Evolutionary conservation across 345 rosid genomes (phyloP).

Genomic region (Erysimum cheiranthoides): DNA sequence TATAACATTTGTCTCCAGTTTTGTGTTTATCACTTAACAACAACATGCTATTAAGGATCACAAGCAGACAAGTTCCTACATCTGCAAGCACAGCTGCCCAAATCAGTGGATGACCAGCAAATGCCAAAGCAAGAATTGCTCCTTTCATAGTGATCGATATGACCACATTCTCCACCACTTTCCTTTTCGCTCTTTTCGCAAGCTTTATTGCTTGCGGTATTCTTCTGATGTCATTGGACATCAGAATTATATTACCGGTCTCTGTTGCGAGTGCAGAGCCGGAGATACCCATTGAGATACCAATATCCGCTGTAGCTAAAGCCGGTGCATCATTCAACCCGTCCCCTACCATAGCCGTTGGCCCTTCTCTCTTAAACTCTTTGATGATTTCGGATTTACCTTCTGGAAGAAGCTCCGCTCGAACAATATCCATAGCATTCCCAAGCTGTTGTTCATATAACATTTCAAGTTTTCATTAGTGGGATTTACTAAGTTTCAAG

Average conservation of each 20-base stretch:
- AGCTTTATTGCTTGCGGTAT: constrained; percentile 71
- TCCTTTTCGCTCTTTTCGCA: constrained; percentile 62
- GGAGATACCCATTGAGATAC: constrained; percentile 91
- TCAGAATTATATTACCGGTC: constrained; percentile 76
- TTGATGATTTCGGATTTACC: constrained; percentile 65
- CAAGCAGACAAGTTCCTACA: constrained; percentile 86
- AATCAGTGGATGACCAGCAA: constrained; percentile 81
- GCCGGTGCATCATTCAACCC: constrained; percentile 97
- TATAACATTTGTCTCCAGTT: constrained; percentile 33
- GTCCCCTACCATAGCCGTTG: constrained; percentile 87
- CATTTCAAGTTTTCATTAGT: constrained; percentile 19
- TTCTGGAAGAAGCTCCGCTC: constrained; percentile 81
- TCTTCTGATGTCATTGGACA: constrained; percentile 84
- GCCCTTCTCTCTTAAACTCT: constrained; percentile 57
- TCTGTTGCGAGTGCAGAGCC: constrained; percentile 92
- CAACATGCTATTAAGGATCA: constrained; percentile 83
- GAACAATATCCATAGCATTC: constrained; percentile 60
- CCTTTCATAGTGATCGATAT: constrained; percentile 67
- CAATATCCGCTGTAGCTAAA: constrained; percentile 84
- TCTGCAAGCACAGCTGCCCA: constrained; percentile 96
- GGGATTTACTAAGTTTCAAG: constrained; percentile 2
- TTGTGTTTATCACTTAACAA: constrained; percentile 49
- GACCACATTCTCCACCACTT: constrained; percentile 71
- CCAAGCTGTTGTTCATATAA: constrained; percentile 61
- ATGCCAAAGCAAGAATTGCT: constrained; percentile 70